Evolutionary conservation across 2,329 filamentous ascomycete genomes (phyloP).

Genomic region (Venturia nashicola): DNA sequence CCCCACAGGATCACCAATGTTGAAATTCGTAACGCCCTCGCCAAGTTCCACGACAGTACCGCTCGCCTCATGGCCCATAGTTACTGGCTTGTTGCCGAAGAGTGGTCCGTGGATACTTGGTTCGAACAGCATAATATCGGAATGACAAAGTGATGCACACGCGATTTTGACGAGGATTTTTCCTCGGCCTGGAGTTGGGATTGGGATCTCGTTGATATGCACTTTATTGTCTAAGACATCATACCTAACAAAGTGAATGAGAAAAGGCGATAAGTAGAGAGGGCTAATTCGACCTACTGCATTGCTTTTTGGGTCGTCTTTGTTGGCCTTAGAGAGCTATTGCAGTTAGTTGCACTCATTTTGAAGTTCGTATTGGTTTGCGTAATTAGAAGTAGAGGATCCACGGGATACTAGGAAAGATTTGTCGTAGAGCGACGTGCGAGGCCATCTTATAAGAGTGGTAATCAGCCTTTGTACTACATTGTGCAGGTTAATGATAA

Average conservation of each 20-base stretch:
- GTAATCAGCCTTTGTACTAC: background rate
- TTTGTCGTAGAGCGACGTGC: background rate
- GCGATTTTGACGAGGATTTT: slow-evolving; percentile 28
- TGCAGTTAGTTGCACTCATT: background rate
- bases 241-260: slow-evolving; percentile 14
- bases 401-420: background rate
- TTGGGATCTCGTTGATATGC: slow-evolving; percentile 31
- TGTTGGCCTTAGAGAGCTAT: background rate
- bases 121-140: slow-evolving; percentile 26
- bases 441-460: background rate
- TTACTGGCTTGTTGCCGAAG: slow-evolving; percentile 17
- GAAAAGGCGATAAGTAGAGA: background rate
- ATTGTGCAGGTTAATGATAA: background rate
- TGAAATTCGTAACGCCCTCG: slow-evolving; percentile 16
- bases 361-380: background rate
- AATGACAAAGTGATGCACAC: slow-evolving; percentile 29
- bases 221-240: slow-evolving; percentile 23
- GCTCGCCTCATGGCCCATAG: slow-evolving; percentile 22
- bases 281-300: background rate
- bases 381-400: background rate
- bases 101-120: slow-evolving; percentile 22
- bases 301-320: slow-evolving; percentile 5
- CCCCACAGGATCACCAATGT: slow-evolving; percentile 20
- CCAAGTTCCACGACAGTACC: slow-evolving; percentile 19
- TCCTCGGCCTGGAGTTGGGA: slow-evolving; percentile 30